Evolutionary conservation across 257 asterid species (phyloP).

Genomic region (Gentiana dahurica): DNA sequence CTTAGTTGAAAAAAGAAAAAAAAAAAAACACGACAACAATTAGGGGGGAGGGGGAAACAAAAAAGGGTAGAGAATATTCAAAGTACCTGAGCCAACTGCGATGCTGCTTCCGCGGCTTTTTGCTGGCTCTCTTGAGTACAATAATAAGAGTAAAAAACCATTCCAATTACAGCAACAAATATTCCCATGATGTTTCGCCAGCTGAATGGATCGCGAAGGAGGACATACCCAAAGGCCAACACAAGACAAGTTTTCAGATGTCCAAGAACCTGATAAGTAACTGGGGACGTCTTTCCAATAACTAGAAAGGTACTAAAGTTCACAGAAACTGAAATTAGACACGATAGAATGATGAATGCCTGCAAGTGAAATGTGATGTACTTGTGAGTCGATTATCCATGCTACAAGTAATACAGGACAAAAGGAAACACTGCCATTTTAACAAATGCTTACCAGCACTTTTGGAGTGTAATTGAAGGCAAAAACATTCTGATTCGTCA

Average conservation of each 20-base stretch:
- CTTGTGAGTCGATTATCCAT: conserved; percentile 10
- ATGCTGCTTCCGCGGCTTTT: conserved; percentile 50
- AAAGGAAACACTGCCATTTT: conserved; percentile 4
- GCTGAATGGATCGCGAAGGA: conserved; percentile 78
- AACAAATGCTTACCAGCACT: conserved; percentile 56
- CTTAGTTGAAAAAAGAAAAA: neutral
- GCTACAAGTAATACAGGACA: neutral
- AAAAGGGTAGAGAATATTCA: neutral
- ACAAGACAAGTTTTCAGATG: conserved; percentile 88
- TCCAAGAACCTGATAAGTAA: conserved; percentile 89
- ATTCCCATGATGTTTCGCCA: conserved; percentile 86
- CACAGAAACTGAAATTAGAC: conserved; percentile 89
- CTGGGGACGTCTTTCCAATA: conserved; percentile 84
- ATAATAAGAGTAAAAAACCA: conserved; percentile 65
- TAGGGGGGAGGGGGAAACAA: too few relatives aligned
- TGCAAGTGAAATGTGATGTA: conserved; percentile 15
- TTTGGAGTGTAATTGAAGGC: conserved; percentile 77
- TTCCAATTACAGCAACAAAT: conserved; percentile 67
- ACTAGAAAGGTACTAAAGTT: conserved; percentile 95
- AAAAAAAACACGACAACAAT: too few relatives aligned
- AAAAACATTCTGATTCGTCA: conserved; percentile 78
- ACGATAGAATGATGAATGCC: conserved; percentile 84
- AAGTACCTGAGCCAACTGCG: conserved; percentile 67
- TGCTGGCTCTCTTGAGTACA: conserved; percentile 63
- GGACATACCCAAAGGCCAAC: conserved; percentile 66